phyloP scores from a whole-genome alignment of 1,284 basidiomycete genomes.

The Apiotrichum montevideense region DNA sequence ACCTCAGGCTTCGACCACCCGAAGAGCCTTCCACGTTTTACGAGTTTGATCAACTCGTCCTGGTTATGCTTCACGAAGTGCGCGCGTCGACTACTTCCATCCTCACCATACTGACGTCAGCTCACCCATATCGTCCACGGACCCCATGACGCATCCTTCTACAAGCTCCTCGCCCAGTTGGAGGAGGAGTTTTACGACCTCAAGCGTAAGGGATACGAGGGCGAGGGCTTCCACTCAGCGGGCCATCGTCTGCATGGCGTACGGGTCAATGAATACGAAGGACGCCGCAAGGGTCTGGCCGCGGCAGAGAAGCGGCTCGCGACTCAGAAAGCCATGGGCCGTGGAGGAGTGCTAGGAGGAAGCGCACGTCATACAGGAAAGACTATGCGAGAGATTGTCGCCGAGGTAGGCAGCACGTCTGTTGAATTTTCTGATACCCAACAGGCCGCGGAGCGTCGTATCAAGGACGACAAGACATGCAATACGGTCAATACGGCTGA shows the following conservation, averaged over 20 bases:
- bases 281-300: slow-evolving; percentile 60
- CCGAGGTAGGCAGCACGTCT: slow-evolving; percentile 54
- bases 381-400: slow-evolving; percentile 65
- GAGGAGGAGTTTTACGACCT: slow-evolving; percentile 76
- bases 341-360: slow-evolving; percentile 51
- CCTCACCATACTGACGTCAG: slow-evolving; percentile 28
- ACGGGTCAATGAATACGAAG: slow-evolving; percentile 60
- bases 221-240: slow-evolving; percentile 72
- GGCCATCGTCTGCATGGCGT: slow-evolving; percentile 63
- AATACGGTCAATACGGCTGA: slow-evolving; percentile 49
- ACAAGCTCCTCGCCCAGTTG: slow-evolving; percentile 66
- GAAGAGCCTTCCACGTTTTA: slow-evolving; percentile 63
- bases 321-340: slow-evolving; percentile 51
- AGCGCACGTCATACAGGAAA: slow-evolving; percentile 43
- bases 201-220: slow-evolving; percentile 64
- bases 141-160: slow-evolving; percentile 71
- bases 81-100: not conserved
- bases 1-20: slow-evolving; percentile 67
- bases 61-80: slow-evolving; percentile 81
- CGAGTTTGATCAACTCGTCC: slow-evolving; percentile 64
- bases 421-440: slow-evolving; percentile 1
- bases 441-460: slow-evolving; percentile 73
- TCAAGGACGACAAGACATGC: slow-evolving; percentile 64
- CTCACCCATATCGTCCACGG: slow-evolving; percentile 82
- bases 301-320: slow-evolving; percentile 66